Percentiles rank a stretch among this genome's conserved stretches.
Conservation (phyloP, 164 flowering plant genomes). For the Magnolia officinalis region DNA sequence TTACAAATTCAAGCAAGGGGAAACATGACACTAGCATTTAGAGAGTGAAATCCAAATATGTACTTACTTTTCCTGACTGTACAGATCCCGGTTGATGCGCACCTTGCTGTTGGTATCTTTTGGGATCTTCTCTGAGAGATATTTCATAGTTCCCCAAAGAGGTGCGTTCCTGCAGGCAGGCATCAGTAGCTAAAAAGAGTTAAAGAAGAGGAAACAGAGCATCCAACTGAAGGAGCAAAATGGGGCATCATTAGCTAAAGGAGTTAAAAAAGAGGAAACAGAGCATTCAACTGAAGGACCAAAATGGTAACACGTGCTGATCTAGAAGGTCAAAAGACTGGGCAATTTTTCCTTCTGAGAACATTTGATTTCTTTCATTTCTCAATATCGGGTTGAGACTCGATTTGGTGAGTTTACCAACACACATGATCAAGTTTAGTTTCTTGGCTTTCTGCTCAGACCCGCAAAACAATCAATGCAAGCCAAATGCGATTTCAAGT, state of each 20-base stretch:
- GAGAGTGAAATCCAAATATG: background rate
- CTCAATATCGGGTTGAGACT: background rate
- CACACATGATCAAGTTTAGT: background rate
- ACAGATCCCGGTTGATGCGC: slow-evolving; percentile 88
- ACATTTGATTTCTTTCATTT: background rate
- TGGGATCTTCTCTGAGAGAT: slow-evolving; percentile 88
- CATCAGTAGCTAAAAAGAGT: background rate
- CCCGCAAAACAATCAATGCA: background rate
- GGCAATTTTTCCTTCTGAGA: background rate
- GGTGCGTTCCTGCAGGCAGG: slow-evolving; percentile 70
- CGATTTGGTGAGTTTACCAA: background rate
- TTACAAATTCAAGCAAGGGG: no score
- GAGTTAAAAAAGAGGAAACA: background rate
- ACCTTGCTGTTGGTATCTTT: slow-evolving; percentile 90
- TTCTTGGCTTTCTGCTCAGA: background rate
- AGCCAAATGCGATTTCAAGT: background rate
- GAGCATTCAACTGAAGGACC: background rate
- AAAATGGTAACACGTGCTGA: background rate
- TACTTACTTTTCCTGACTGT: slow-evolving; percentile 73
- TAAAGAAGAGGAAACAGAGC: background rate
- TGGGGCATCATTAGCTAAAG: background rate
- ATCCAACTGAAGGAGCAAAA: background rate
- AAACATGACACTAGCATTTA: no score
- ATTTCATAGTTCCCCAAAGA: slow-evolving; percentile 94
- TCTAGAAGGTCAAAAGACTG: background rate